Percentiles rank a stretch among this genome's conserved stretches.
Conservation (phyloP, 345 rosid genomes). For the Hirschfeldia incana region DNA sequence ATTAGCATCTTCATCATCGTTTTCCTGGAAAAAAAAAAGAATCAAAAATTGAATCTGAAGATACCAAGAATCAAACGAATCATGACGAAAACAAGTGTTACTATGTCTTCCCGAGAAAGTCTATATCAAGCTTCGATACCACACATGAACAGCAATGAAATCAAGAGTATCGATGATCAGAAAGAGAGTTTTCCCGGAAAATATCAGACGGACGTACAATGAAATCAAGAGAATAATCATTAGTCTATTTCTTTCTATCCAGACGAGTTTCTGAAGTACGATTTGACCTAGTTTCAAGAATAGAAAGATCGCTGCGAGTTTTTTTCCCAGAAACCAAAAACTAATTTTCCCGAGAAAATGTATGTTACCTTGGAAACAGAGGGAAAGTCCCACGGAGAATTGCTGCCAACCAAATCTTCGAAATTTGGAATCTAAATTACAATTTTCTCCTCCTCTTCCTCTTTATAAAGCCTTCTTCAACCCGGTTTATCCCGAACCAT, state of each 20-base stretch:
- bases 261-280: neutral
- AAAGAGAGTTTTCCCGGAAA: neutral
- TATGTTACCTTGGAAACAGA: neutral
- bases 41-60: neutral
- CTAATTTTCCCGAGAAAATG: neutral
- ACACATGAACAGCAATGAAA: neutral
- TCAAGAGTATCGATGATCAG: neutral
- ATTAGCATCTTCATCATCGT: neutral
- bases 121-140: neutral
- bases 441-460: too few species aligned
- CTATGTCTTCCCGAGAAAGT: neutral
- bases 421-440: too few species aligned
- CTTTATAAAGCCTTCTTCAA: too few species aligned
- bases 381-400: neutral
- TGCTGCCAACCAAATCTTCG: neutral
- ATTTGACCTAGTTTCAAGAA: neutral
- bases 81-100: neutral
- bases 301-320: neutral
- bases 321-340: neutral
- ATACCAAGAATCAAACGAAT: neutral
- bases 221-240: neutral
- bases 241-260: neutral
- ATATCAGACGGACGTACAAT: too few species aligned
- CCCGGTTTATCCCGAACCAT: neutral
- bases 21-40: neutral